A percentile compares a stretch with the other conserved stretches of the same genome.
These are phyloP conservation scores for Colletotrichum filicis DNA, from an alignment of 2,329 filamentous ascomycete species.

Conservation along the genomic window DNA sequence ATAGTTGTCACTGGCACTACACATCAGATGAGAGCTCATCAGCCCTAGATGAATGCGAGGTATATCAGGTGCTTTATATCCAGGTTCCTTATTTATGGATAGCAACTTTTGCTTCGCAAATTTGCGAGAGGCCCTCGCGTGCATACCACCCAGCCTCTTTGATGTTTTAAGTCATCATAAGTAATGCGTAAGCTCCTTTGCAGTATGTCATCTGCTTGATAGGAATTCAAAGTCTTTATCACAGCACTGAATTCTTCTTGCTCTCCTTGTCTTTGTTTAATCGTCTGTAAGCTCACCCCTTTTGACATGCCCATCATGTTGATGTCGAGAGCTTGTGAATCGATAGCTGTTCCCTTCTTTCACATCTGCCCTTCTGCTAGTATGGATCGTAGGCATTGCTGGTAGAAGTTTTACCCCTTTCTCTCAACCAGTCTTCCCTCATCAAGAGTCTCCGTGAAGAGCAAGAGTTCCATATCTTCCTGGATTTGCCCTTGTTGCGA, in stretches of 20 bases:
- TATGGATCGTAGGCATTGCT: too few relatives aligned
- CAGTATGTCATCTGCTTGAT: not conserved
- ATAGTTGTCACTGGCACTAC: not conserved
- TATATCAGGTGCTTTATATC: not conserved
- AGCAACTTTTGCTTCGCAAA: not conserved
- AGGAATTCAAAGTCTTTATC: not conserved
- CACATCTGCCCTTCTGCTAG: too few relatives aligned
- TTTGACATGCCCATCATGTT: not conserved
- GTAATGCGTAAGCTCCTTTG: not conserved
- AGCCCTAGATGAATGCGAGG: not conserved
- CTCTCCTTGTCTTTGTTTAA: not conserved
- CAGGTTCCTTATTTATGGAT: not conserved
- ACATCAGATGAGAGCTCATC: not conserved
- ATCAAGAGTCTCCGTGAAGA: not conserved
- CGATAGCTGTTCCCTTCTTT: not conserved
- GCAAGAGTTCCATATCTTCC: too few relatives aligned
- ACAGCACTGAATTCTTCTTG: not conserved
- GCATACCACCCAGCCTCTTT: not conserved
- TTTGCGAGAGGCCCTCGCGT: not conserved
- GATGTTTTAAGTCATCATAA: not conserved
- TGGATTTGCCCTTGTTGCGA: too few relatives aligned
- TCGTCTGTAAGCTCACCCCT: not conserved
- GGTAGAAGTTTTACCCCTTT: too few relatives aligned
- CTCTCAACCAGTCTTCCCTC: too few relatives aligned
- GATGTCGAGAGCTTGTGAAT: not conserved